Percentiles rank a stretch among this genome's conserved stretches.
These are phyloP conservation scores for Aspergillus bombycis DNA, from an alignment of 2,329 filamentous ascomycete genomes.

Conservation along the genomic window DNA sequence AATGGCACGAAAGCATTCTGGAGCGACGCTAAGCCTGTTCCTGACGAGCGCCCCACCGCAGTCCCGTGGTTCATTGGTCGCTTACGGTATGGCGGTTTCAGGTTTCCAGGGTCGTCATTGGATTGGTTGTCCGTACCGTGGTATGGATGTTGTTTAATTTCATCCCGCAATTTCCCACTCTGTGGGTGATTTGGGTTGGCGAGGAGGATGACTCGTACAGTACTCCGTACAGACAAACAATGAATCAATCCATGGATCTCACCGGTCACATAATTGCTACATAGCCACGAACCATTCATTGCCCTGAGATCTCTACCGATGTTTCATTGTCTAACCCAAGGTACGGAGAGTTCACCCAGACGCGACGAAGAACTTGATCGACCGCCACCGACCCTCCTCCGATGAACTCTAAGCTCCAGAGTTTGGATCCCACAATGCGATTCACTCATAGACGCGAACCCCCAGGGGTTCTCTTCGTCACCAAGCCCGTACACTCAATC, in stretches of 20 bases:
- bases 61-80: slow-evolving; percentile 12
- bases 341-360: background rate
- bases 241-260: no score
- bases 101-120: background rate
- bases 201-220: no score
- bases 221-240: no score
- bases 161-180: background rate
- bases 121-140: background rate
- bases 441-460: slow-evolving; percentile 23
- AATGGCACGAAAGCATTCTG: background rate
- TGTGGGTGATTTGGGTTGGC: no score
- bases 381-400: background rate
- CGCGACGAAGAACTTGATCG: background rate
- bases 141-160: background rate
- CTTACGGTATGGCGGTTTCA: slow-evolving; percentile 4
- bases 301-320: no score
- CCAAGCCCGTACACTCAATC: slow-evolving; percentile 55
- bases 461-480: slow-evolving; percentile 20
- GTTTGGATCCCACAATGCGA: background rate
- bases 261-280: background rate
- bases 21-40: slow-evolving; percentile 34
- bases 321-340: no score
- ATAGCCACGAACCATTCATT: no score
- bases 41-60: slow-evolving; percentile 25
- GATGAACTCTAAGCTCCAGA: background rate